Base-by-base conservation (phyloP, 768 basidiomycete genomes). In the Lactarius sanguifluus region DNA sequence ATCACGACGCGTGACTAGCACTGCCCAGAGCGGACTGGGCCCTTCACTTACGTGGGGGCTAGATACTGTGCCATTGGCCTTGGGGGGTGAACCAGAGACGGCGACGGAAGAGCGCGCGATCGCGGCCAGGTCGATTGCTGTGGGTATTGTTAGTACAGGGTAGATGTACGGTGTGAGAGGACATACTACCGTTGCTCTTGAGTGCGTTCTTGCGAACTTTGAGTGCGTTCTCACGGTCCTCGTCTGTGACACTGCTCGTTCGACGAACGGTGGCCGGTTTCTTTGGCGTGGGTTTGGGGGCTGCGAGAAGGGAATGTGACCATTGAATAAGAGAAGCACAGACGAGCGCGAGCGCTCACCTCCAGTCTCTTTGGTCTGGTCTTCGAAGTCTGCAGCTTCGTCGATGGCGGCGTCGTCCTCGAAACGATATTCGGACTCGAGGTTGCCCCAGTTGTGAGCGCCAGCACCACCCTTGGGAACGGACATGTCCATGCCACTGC, bases 41-140 rank as follows among this genome's bases (percentile, higher is more conserved):
- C 16, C 3, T 28, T 36, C 7, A 70, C 69, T 57, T 59, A 71
- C 70, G n/a, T 60, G 23, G 5, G 23, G 50, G 57, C 23, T 66
- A 25, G 62, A 16, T 10, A 55, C 25, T 23, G 59, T 59, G 47
- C 45, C 32, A 43, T 40, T 43, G 10, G 15, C 47, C 59, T 66
- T 66, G n/a, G 70, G 76, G 45, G 81, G 88, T 69, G 84, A 88
- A 66, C 76, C 78, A 68, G 84, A 86, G 34, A 86, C 84, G 15
- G 88, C 93, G 66, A 82, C 83, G 10, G 92, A 94, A 64, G 91
- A 91, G 71, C 91, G 86, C 16, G 94, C 94, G 72, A 96, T 95
- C 62, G 88, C 81, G 40, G 84, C 81, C 65, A 96, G 83, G 76
- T 94, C 90, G 52, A 85, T 77, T 20, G 65, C 71, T 73, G 66